Base-by-base conservation (phyloP, 2,329 filamentous ascomycete species). In the Aspergillus fijiensis region DNA sequence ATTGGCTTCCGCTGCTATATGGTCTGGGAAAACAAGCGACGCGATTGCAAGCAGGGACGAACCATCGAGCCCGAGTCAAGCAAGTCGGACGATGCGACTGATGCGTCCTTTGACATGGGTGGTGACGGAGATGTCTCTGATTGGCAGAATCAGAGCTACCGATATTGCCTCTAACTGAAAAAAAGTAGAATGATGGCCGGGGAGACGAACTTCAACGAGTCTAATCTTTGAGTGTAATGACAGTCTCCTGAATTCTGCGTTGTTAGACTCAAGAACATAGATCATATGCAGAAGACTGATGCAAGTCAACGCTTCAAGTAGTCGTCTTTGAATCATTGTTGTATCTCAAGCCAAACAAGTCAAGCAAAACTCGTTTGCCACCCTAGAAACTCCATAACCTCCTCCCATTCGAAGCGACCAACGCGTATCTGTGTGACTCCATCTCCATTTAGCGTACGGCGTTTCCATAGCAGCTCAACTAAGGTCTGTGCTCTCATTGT, bases 31-130 rank as follows among this genome's bases (percentile, higher is more conserved):
- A 62, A 62, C 39, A 52, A 50, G 45, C 33, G 31, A 9, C 39
- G 60, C 10, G 49, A 62, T 33, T 25, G 35, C 16, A 56, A 60
- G 49, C 57, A 57, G 27, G 53, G 57, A 2, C 49, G 47, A 10
- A 59, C 52, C 4, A 60, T 62, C 23, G 54, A 62, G 42, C 60
- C 60, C 11, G 60, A 60, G 27, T 52, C 45, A 10, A 25, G 33
- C 2, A 23, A 42, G 42, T 5, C 45, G 53, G 42, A 49, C n/a
- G 42, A 55, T 23, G 54, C 54, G 0, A 27, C n/a, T 2, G 31
- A 45, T 10, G n/a, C 33, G 1, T 49, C 31, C 25, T 45, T 42
- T 25, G 23, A 11, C 4, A 11, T 48, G 19, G 42, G 10, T 10
- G 16, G n/a, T 12, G 49, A 50, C 1, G 51, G 51, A 11, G 57